Evolutionary conservation across 805 yeast genomes (phyloP).

Genomic region (Suhomyces xylopsoci): DNA sequence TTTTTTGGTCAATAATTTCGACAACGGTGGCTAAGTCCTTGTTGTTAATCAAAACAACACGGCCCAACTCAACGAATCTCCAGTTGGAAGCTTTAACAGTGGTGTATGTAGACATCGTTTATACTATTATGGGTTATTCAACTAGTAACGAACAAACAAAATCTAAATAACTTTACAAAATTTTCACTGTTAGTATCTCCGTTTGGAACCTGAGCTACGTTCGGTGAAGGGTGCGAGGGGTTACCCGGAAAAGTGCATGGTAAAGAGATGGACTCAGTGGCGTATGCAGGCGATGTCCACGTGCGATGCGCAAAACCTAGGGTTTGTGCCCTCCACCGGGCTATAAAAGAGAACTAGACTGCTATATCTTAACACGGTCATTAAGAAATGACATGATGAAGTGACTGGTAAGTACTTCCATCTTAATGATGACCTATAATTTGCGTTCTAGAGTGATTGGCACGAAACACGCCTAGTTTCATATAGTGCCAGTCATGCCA

Average conservation of each 20-base stretch:
- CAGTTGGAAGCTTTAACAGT: constrained; percentile 95
- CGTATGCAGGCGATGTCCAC: background rate
- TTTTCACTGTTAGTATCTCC: constrained; percentile 4
- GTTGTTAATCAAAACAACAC: constrained; percentile 87
- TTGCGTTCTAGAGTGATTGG: constrained; percentile 46
- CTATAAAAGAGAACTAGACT: background rate
- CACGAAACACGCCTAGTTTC: constrained; percentile 48
- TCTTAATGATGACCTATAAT: constrained; percentile 40
- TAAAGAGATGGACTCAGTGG: background rate
- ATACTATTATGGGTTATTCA: constrained; percentile 7
- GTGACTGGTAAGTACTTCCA: constrained; percentile 2
- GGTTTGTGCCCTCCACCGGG: background rate
- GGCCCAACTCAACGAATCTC: constrained; percentile 99
- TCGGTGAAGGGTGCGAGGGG: background rate
- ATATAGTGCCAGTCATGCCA: constrained; percentile 26
- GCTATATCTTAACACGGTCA: background rate
- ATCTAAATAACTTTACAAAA: constrained; percentile 2
- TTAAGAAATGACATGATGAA: background rate
- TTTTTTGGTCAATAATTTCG: constrained; percentile 98
- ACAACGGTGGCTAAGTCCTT: constrained; percentile 94
- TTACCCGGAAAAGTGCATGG: constrained; percentile 3
- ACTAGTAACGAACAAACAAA: constrained; percentile 3
- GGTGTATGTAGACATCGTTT: constrained; percentile 38
- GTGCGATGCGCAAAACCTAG: background rate
- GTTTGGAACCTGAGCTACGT: background rate